phyloP scores from a whole-genome alignment of 2,329 filamentous ascomycete species.

The Trichoderma cornu-damae region DNA sequence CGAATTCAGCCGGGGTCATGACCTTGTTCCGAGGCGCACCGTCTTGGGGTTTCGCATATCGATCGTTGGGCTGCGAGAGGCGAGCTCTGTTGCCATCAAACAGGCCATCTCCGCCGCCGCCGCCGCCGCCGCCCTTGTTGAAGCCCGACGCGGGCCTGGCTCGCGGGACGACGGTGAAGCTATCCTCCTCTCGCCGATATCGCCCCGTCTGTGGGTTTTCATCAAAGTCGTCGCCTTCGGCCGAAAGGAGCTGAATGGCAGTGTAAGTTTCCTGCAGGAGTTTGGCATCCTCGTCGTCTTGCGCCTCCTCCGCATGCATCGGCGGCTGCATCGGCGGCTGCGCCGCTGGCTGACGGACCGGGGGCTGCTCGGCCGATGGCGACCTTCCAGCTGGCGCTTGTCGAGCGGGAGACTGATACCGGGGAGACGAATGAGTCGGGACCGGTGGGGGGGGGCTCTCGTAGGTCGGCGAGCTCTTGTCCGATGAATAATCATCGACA shows the following conservation, averaged over 20 bases:
- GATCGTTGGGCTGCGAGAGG: slow-evolving; percentile 35
- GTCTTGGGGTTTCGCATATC: slow-evolving; percentile 29
- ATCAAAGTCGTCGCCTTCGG: slow-evolving; percentile 22
- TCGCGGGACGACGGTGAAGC: slow-evolving; percentile 31
- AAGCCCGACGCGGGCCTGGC: slow-evolving; percentile 29
- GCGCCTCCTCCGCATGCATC: slow-evolving; percentile 35
- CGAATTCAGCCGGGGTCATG: slow-evolving; percentile 86
- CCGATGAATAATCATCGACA: slow-evolving; percentile 42
- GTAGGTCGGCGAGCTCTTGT: slow-evolving; percentile 34
- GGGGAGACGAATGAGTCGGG: slow-evolving; percentile 35
- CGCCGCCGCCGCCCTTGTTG: slow-evolving; percentile 27
- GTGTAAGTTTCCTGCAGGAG: slow-evolving; percentile 49
- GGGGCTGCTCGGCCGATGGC: background rate
- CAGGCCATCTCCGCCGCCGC: slow-evolving; percentile 44
- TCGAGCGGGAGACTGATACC: slow-evolving; percentile 2
- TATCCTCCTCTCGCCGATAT: slow-evolving; percentile 41
- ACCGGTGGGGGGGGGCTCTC: slow-evolving; percentile 39
- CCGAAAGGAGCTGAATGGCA: slow-evolving; percentile 43
- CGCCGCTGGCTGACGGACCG: slow-evolving; percentile 22
- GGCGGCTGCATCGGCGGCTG: slow-evolving; percentile 25
- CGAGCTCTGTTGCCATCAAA: slow-evolving; percentile 46
- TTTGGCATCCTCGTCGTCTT: slow-evolving; percentile 50
- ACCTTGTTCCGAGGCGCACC: slow-evolving; percentile 60
- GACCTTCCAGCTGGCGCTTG: background rate
- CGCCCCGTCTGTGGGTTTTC: slow-evolving; percentile 22